Percentiles rank a stretch among this genome's conserved stretches.
Evolutionary conservation across 805 yeast species (phyloP).

Genomic region (Myxozyma melibiosi): DNA sequence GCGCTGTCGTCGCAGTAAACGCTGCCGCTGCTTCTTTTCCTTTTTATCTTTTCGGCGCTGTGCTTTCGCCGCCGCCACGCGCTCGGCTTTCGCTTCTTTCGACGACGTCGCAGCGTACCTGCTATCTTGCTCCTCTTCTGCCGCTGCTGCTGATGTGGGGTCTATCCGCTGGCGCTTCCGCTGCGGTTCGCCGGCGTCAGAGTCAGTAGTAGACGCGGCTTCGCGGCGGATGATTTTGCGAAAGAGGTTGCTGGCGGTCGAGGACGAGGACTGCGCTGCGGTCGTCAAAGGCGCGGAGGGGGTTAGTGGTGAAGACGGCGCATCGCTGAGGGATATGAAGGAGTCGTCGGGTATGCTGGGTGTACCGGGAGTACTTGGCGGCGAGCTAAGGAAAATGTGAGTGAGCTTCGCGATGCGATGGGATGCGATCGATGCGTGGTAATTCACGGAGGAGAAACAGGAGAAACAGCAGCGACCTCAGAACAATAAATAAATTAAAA

Average conservation of each 20-base stretch:
- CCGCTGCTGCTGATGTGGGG: not conserved
- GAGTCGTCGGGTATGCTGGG: not conserved
- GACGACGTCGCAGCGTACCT: constrained; percentile 13
- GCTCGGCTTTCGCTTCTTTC: not conserved
- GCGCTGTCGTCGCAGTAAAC: no score
- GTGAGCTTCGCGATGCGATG: not conserved
- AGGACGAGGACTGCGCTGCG: not conserved
- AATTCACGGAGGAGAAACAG: no score
- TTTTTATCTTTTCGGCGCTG: constrained; percentile 1
- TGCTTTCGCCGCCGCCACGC: constrained; percentile 1
- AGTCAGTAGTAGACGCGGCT: not conserved
- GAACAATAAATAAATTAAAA: not conserved
- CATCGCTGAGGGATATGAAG: no score
- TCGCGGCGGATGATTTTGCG: constrained; percentile 11
- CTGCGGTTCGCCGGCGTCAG: constrained; percentile 1
- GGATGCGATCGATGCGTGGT: not conserved
- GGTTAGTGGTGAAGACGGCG: not conserved
- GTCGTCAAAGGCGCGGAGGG: not conserved
- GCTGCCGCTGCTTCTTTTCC: no score
- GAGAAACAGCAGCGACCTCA: no score
- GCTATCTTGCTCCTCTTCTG: constrained; percentile 20
- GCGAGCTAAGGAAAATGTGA: not conserved
- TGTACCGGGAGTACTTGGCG: constrained; percentile 5
- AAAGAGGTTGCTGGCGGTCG: not conserved
- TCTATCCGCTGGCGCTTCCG: constrained; percentile 1